Base-by-base conservation (phyloP, 2,329 filamentous ascomycete species). In the Neopestalotiopsis sp. region DNA sequence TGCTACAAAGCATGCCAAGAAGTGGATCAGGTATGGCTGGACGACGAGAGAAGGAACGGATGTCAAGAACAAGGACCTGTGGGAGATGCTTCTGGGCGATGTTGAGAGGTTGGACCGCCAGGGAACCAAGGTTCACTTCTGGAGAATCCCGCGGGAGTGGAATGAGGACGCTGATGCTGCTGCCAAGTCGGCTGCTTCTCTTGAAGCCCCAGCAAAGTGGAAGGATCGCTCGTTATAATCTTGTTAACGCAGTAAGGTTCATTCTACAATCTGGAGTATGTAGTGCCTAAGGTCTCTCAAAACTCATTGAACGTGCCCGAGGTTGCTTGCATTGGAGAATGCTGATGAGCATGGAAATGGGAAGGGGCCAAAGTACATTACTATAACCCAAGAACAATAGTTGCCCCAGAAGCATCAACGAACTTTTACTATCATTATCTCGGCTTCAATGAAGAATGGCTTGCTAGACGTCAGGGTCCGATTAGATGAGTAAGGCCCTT, bases 31-130 rank as follows among this genome's bases (percentile, higher is more conserved):
- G 5, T 83, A 82, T 14, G 80, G 76, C 5, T 90, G 87, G 86
- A 80, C 49, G 69, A 85, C 77, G 9, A 70, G 66, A 0, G 69
- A 64, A 2, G 76, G 78, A 0, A 71, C 14, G 0, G 69, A 72
- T 0, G 84, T 88, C 61, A 83, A 83, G 74, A 88, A 89, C 70
- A 77, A 74, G 69, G 86, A 90, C 69, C 70, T 89, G 28, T 89
- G 88, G 86, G 76, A 87, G 72, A 70, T 76, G 14, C 74, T 89
- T 2, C 76, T 87, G 10, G 79, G 79, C 0, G 80, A 84, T 66
- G 69, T 82, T 1, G 81, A 84, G 70, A 70, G 62, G 63, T 72
- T 58, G 64, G 30, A 77, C 3, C 71, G 74, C 0, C 0, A 63
- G 0, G 80, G 80, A 0, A 49, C 85, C 30, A 67, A 72, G 6